Evolutionary conservation across 495 filamentous ascomycete species (phyloP).

Genomic region (Tuber calosporum): DNA sequence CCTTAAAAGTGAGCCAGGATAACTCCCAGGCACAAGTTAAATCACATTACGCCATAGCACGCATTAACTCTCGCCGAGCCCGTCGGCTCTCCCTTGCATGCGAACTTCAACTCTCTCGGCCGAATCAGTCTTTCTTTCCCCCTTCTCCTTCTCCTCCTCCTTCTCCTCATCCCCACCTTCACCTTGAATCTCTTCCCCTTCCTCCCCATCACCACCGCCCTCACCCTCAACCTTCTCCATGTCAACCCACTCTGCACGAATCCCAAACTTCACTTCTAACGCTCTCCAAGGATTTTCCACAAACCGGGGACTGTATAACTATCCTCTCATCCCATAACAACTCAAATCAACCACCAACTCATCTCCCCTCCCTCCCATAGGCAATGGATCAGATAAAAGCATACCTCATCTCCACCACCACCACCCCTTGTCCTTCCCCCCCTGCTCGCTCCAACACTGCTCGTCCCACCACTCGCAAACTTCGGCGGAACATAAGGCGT

Average conservation of each 20-base stretch:
- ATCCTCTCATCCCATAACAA: neutral
- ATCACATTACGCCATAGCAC: neutral
- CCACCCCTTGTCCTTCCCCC: neutral
- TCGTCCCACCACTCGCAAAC: neutral
- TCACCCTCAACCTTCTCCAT: neutral
- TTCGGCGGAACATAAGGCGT: neutral
- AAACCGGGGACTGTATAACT: neutral
- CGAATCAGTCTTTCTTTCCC: neutral
- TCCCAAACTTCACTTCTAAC: neutral
- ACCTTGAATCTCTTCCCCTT: neutral
- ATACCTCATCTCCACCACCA: neutral
- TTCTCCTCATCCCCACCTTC: neutral
- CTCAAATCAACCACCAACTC: neutral
- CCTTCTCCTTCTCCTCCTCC: neutral
- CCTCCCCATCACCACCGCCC: neutral
- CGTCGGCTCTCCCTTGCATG: neutral
- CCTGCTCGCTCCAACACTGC: neutral
- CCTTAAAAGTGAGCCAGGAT: neutral
- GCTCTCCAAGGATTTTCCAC: neutral
- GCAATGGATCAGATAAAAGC: neutral
- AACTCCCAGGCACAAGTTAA: neutral
- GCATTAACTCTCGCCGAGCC: neutral
- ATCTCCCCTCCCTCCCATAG: neutral
- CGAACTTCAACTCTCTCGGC: neutral
- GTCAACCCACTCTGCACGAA: neutral